Conservation (phyloP, 2,329 filamentous ascomycete genomes). For the Fusarium algeriense region DNA sequence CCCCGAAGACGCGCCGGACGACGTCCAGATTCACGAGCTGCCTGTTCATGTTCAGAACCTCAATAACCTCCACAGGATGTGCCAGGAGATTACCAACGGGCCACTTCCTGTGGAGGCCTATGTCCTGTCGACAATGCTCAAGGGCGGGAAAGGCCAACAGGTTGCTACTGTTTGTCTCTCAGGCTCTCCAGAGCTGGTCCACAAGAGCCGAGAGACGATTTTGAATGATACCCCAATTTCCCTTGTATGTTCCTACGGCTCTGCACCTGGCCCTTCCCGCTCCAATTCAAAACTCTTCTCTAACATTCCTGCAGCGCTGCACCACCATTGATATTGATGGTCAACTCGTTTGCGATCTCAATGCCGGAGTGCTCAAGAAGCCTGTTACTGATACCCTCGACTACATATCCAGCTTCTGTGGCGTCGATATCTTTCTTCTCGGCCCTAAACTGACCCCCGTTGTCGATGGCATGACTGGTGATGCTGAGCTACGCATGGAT, state of each 20-base stretch:
- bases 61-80: constrained; percentile 81
- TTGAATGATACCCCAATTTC: constrained; percentile 92
- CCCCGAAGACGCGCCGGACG: constrained; percentile 85
- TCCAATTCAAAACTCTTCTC: not conserved
- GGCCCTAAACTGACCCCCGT: constrained; percentile 89
- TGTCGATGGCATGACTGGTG: constrained; percentile 79
- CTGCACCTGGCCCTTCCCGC: not conserved
- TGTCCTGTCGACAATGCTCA: constrained; percentile 85
- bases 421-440: constrained; percentile 95
- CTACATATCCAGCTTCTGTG: constrained; percentile 86
- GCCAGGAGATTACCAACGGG: constrained; percentile 81
- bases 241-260: constrained; percentile 74
- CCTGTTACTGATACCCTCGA: constrained; percentile 88
- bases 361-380: constrained; percentile 75
- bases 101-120: constrained; percentile 82
- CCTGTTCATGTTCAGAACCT: constrained; percentile 94
- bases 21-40: constrained; percentile 86
- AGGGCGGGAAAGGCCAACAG: constrained; percentile 72
- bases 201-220: constrained; percentile 89
- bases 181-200: constrained; percentile 86
- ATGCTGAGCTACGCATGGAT: constrained; percentile 85
- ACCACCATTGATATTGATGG: constrained; percentile 94
- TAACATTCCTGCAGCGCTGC: constrained; percentile 74
- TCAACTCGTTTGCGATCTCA: constrained; percentile 83
- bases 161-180: constrained; percentile 93